Base-by-base conservation (phyloP, 2,329 filamentous ascomycete species). In the Epichloe gansuensis region DNA sequence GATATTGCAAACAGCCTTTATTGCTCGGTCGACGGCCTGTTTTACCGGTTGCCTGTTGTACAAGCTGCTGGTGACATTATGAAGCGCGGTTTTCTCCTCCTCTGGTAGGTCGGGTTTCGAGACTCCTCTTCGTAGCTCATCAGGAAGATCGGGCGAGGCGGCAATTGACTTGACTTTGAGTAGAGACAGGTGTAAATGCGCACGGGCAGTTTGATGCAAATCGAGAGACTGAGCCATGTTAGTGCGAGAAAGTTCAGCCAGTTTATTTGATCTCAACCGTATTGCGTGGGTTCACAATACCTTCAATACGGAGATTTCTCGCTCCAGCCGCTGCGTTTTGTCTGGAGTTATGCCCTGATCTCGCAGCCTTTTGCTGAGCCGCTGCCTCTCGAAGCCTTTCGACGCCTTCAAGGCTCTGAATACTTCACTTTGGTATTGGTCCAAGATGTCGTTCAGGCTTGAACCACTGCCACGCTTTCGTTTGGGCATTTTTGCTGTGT, bases 331-430 rank as follows among this genome's bases (percentile, higher is more conserved):
- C 54, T 72, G 69, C 23, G 78, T 69, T 61, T 82, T 80, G 45
- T 76, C 75, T 8, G 68, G 57, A 2, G 67, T 63, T 15, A 69
- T 60, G 50, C 71, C 73, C 50, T 70, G 68, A 31, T 80, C 76
- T 48, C 69, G 73, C 13, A 79, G 66, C 43, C 76, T 72, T 65
- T 81, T 84, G 56, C 83, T 77, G 55, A 86, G 76, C 58, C 89
- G 86, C 69, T 91, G 88, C 46, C 86, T 77, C 71, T 91, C 87
- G 62, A 88, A 85, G 46, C 83, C 83, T 63, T 87, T 88, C 53
- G 83, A 84, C 11, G 76, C 73, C 67, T 89, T 89, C 55, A 91
- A 74, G 0, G 83, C 84, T 54, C 80, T 77, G 56, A 76, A 76
- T 8, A 91, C 72, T 38, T 82, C 75, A 62, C 80, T 81, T 57